Evolutionary conservation across 73 alveolate species (phyloP), one percentile per base, ranked within the genome.

Genomic region (Stentor coeruleus): DNA sequence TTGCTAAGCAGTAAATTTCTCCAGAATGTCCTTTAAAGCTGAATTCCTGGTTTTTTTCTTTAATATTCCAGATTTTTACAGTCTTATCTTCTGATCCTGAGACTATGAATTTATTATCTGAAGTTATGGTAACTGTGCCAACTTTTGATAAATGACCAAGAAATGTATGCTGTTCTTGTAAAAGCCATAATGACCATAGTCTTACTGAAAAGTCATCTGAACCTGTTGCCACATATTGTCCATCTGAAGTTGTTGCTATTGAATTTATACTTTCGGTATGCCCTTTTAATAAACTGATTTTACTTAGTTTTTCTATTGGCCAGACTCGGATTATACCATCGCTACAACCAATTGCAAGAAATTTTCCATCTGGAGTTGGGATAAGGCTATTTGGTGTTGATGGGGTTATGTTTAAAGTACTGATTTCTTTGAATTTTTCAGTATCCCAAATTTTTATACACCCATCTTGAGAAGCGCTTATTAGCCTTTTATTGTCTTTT

Each of bases 401-500:
- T n/a, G n/a, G n/a, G n/a, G n/a, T n/a, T n/a, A n/a, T n/a, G n/a
- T n/a, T n/a, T n/a, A n/a, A n/a, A n/a, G n/a, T n/a, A n/a, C n/a
- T n/a, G n/a, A n/a, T n/a, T n/a, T n/a, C n/a, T n/a, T n/a, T n/a
- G n/a, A n/a, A n/a, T n/a, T n/a, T 77, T 77, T 83, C 79, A 33
- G 88, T 84, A 84, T 92, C 88, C 98, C 98, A 94, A 35, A 89
- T 73, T 59, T 97, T 58, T 1, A 92, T 92, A 11, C 97, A 90
- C 75, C 97, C 90, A 79, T 94, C 98, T 59, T 92, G 91, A 36
- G 95, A 81, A 31, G 97, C 92, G 41, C 96, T 87, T 84, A 90
- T 83, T 73, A 94, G 87, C 35, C 77, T 74, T 31, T 90, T 91
- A 15, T 86, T 59, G 66, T 90, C 93, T 59, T 95, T 85, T 33